Percentiles rank a stretch among this genome's conserved stretches.
phyloP scores from a whole-genome alignment of 306 rosid genomes.

The Pachyrhizus erosus region DNA sequence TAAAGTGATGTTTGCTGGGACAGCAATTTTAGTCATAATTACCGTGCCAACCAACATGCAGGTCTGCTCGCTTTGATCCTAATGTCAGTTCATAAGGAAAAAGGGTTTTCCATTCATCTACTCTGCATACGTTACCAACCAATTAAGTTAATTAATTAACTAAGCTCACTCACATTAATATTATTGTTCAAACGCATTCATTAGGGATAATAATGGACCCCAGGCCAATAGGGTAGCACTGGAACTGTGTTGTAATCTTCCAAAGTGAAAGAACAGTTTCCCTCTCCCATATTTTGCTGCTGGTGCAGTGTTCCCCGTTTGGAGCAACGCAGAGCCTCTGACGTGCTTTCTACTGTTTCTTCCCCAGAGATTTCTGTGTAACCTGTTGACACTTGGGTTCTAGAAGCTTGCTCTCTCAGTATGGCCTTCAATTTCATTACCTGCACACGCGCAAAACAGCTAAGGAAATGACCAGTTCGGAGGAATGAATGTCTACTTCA shows the following conservation, averaged over 20 bases:
- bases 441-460: constrained; percentile 39
- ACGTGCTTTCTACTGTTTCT: constrained; percentile 82
- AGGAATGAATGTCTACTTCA: constrained; percentile 28
- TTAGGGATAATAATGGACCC: constrained; percentile 66
- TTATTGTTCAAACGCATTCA: not conserved
- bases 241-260: constrained; percentile 67
- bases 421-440: constrained; percentile 70
- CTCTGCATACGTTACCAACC: not conserved
- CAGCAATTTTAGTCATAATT: constrained; percentile 20
- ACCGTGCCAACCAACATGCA: constrained; percentile 17
- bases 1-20: not conserved
- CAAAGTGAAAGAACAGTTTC: constrained; percentile 59
- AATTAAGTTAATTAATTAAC: not conserved
- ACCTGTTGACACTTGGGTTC: constrained; percentile 59
- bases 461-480: not conserved
- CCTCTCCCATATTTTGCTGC: constrained; percentile 43
- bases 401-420: constrained; percentile 64
- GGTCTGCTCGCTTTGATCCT: constrained; percentile 16
- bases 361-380: constrained; percentile 80
- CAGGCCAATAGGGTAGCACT: constrained; percentile 65
- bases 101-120: constrained; percentile 1
- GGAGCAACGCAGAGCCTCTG: constrained; percentile 58
- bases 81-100: constrained; percentile 17
- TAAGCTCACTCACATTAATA: constrained; percentile 11
- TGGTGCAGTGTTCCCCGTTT: constrained; percentile 49